Evolutionary conservation across 73 alveolate species (phyloP).

Genomic region (Paramecium biaurelia): DNA sequence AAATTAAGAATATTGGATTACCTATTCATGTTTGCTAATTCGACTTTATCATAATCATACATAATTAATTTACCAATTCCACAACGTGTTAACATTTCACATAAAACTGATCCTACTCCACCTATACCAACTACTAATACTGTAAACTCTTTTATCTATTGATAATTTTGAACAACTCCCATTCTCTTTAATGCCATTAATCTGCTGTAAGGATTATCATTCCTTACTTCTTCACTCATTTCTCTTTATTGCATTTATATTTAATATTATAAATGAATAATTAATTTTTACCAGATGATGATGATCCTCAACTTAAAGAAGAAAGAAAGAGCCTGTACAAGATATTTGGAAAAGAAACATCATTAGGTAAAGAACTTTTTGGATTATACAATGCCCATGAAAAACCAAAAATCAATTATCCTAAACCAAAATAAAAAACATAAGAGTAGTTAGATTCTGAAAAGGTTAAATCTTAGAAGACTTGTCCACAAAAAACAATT

Average conservation of each 20-base stretch:
- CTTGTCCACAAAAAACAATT: slow-evolving; percentile 69
- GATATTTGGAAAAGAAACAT: slow-evolving; percentile 73
- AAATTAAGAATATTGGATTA: slow-evolving; percentile 66
- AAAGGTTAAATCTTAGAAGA: slow-evolving; percentile 53
- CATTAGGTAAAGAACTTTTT: slow-evolving; percentile 71
- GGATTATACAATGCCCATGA: slow-evolving; percentile 66
- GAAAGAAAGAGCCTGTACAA: slow-evolving; percentile 64
- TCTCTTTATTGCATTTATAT: neutral
- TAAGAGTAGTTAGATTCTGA: slow-evolving; percentile 38
- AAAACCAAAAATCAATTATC: slow-evolving; percentile 72
- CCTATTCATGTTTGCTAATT: slow-evolving; percentile 98
- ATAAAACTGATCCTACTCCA: slow-evolving; percentile 98
- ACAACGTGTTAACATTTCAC: slow-evolving; percentile 98
- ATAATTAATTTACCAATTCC: slow-evolving; percentile 87
- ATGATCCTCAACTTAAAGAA: neutral
- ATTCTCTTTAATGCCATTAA: slow-evolving; percentile 97
- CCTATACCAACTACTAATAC: slow-evolving; percentile 95
- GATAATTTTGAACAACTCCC: slow-evolving; percentile 95
- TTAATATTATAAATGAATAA: neutral
- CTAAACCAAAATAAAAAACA: slow-evolving; percentile 63
- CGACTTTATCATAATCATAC: slow-evolving; percentile 93
- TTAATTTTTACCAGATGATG: slow-evolving; percentile 17
- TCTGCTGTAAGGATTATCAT: slow-evolving; percentile 73
- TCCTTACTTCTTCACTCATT: slow-evolving; percentile 61
- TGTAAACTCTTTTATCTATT: slow-evolving; percentile 85